Conservation (phyloP, 257 asterid species). For the Penstemon barbatus region DNA sequence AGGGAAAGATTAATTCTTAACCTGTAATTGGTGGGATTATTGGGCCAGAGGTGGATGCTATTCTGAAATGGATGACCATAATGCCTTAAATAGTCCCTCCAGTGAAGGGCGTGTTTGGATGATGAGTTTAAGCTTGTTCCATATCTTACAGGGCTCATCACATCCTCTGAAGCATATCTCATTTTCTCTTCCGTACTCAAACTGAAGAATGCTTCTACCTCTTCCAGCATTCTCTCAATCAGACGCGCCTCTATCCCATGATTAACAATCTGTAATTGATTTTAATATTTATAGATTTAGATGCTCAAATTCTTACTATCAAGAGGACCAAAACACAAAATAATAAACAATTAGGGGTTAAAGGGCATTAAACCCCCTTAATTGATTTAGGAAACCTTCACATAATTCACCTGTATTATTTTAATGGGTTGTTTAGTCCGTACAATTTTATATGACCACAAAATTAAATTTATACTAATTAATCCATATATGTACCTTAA, state of each 20-base stretch:
- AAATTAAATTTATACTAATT: no score
- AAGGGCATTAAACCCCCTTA: no score
- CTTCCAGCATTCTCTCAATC: constrained; percentile 39
- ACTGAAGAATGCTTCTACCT: constrained; percentile 38
- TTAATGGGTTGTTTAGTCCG: no score
- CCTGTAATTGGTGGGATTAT: constrained; percentile 53
- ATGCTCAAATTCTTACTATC: no score
- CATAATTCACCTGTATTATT: no score
- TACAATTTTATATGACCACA: no score
- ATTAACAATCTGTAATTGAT: constrained; percentile 34
- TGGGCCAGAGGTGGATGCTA: constrained; percentile 50
- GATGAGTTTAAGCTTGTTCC: constrained; percentile 65
- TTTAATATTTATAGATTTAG: no score
- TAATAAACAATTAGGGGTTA: background rate
- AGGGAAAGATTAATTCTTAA: background rate
- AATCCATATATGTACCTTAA: no score
- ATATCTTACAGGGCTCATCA: constrained; percentile 52
- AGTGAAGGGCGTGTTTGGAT: constrained; percentile 39
- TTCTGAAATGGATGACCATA: constrained; percentile 46
- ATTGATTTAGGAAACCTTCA: no score
- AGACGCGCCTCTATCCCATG: constrained; percentile 42
- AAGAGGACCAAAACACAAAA: background rate
- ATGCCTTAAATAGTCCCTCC: constrained; percentile 69
- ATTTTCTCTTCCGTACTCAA: constrained; percentile 42
- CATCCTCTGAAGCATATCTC: constrained; percentile 53